Evolutionary conservation across 2,329 filamentous ascomycete genomes (phyloP), one percentile per base, ranked within the genome.

Genomic region (Exophiala aquamarina): DNA sequence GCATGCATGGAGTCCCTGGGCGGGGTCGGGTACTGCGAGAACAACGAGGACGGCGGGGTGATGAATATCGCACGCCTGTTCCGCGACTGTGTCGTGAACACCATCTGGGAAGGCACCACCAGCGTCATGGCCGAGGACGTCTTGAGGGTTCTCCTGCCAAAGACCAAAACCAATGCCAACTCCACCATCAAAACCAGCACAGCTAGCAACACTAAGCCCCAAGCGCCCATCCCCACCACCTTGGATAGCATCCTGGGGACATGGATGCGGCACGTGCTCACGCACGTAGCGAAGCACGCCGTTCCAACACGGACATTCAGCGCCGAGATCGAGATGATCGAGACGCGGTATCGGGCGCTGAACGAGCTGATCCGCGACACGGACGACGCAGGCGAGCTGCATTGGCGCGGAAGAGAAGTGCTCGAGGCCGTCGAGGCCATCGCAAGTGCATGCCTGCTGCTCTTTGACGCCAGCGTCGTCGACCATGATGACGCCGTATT

Each of bases 71-170:
- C 83, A 0, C 74, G 82, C 11, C 67, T 87, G 2, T 84, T 81
- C 59, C 77, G 86, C 4, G 84, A 88, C 59, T 76, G 76, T 7
- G 70, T 72, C 21, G 83, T 87, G 2, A 67, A 80, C 41, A 75
- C 78, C 11, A 87, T 88, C 40, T 86, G 82, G 82, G 83, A 86
- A 63, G 83, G 84, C 2, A 88, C 84, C 0, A 86, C 83, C 0
- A 82, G 86, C 58, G 81, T 89, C 15, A 73, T 57, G 52, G 55
- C 55, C 38, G 55, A 56, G 38, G 55, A 58, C 38, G 40, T 52
- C 18, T 19, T 50, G 35, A 31, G 54, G 4, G 54, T 54, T n/a
- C 18, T 49, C 6, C 23, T 26, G 23, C 6, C 23, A 11, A 26
- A 26, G 23, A 6, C 23, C 28, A 50, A 49, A 28, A 50, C n/a